Evolutionary conservation across 495 filamentous ascomycete species (phyloP), one percentile per base, ranked within the genome.

Genomic region (Daldinia caldariorum): DNA sequence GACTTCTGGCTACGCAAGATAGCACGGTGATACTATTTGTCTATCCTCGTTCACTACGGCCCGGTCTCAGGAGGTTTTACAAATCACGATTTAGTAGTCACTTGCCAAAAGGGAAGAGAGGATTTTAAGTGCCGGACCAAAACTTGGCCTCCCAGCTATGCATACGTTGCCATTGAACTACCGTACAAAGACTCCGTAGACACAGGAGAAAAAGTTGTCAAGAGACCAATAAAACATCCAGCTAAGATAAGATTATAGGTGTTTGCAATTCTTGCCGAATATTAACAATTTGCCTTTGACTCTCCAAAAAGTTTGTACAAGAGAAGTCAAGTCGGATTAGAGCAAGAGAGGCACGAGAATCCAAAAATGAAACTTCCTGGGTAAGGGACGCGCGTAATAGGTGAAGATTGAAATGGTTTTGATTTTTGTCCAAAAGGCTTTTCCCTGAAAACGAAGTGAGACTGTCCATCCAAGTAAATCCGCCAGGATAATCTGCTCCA

Each of bases 201-300:
- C 65, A 66, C 35, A 13, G 39, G 55, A 62, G 39, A 55, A 62
- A 51, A 41, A 47, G 12, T 75, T 73, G 66, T 75, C 68, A 38
- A 68, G 67, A 74, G 69, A 74, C 78, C 78, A 80, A 78, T 80
- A 80, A 80, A 79, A 80, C 79, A 67, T 78, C 79, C 76, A 76
- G 74, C 78, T 26, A 43, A 61, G 53, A 53, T 38, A 62, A 58
- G 9, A 38, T 58, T 58, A 61, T 35, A 60, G 38, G 50, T 20
- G 8, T 22, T 47, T 50, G 64, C 67, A 68, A 69, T 58, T 22
- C 65, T 72, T 56, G 69, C 63, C 71, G 47, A 65, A 47, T 22
- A 47, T 47, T 69, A 67, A 64, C 67, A 62, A 67, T 63, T 66
- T 49, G 58, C 56, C n/a, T n/a, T 58, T 61, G 72, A 72, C 56